These are phyloP conservation scores for Cicer pinnatifidum DNA, from an alignment of 306 rosid genomes.

Conservation along the genomic window DNA sequence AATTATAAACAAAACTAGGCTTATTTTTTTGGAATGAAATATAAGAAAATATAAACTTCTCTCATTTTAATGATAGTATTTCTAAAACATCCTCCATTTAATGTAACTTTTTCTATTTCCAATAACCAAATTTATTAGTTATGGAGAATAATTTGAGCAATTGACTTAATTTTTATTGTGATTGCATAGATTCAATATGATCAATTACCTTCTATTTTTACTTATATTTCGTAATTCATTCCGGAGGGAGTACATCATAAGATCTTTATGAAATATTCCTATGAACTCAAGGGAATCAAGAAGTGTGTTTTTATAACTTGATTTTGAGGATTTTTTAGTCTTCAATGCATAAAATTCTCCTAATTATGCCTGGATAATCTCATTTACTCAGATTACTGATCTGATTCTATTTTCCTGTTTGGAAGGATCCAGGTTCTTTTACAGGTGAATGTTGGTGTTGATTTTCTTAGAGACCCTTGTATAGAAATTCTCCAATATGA, in stretches of 20 bases:
- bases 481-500: slow-evolving; percentile 97
- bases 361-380: slow-evolving; percentile 36
- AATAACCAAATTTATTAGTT: too few relatives aligned
- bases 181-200: too few relatives aligned
- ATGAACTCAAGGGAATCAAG: slow-evolving; percentile 3
- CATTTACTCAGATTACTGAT: slow-evolving; percentile 56
- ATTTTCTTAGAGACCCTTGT: slow-evolving; percentile 77
- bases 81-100: too few relatives aligned
- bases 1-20: too few relatives aligned
- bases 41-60: too few relatives aligned
- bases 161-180: too few relatives aligned
- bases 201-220: too few relatives aligned
- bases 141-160: too few relatives aligned
- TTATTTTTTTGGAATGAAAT: too few relatives aligned
- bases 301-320: slow-evolving; percentile 17
- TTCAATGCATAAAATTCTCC: slow-evolving; percentile 35
- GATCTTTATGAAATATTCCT: slow-evolving; percentile 27
- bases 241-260: not conserved
- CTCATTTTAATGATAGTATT: too few relatives aligned
- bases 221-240: too few relatives aligned
- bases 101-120: too few relatives aligned
- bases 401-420: slow-evolving; percentile 76
- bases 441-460: slow-evolving; percentile 90
- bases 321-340: not conserved
- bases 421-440: slow-evolving; percentile 99